Evolutionary conservation across 768 basidiomycete species (phyloP).

Genomic region (Xanthoconium stramineum): DNA sequence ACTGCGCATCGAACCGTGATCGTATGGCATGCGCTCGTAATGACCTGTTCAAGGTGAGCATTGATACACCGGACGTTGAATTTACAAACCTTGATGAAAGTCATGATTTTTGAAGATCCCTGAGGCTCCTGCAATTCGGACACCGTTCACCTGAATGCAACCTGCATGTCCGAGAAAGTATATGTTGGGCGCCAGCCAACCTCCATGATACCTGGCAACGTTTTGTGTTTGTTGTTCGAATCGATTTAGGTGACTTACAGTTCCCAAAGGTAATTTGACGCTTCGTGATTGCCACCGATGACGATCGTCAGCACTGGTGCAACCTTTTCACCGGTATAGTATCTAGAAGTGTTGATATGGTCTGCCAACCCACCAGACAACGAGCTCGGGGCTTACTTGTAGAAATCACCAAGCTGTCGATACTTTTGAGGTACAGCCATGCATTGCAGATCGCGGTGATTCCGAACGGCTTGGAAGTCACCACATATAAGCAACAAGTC

Average conservation of each 20-base stretch:
- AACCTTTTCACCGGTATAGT: conserved; percentile 78
- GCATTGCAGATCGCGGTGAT: conserved; percentile 77
- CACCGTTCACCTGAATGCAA: conserved; percentile 80
- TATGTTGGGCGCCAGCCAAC: conserved; percentile 95
- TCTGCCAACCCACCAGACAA: background rate
- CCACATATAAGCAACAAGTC: conserved; percentile 92
- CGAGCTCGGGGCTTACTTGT: conserved; percentile 47
- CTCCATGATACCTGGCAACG: conserved; percentile 84
- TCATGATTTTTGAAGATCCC: conserved; percentile 86
- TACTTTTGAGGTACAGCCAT: conserved; percentile 94
- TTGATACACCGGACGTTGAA: background rate
- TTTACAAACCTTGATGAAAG: conserved; percentile 57
- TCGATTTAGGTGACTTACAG: conserved; percentile 54
- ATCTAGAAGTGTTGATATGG: conserved; percentile 42
- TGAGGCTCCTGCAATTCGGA: conserved; percentile 86
- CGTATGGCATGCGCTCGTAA: conserved; percentile 81
- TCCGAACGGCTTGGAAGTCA: conserved; percentile 93
- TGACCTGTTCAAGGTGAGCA: conserved; percentile 48
- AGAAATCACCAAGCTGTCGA: conserved; percentile 77
- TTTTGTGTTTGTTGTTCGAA: conserved; percentile 1
- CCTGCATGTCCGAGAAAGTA: conserved; percentile 91
- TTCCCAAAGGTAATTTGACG: conserved; percentile 96
- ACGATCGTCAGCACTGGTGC: conserved; percentile 89
- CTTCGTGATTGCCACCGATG: conserved; percentile 98
- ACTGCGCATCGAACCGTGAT: conserved; percentile 65